Percentiles rank a stretch among this genome's conserved stretches.
Evolutionary conservation across 2,329 filamentous ascomycete species (phyloP).

Genomic region (Didymellaceae sp.): DNA sequence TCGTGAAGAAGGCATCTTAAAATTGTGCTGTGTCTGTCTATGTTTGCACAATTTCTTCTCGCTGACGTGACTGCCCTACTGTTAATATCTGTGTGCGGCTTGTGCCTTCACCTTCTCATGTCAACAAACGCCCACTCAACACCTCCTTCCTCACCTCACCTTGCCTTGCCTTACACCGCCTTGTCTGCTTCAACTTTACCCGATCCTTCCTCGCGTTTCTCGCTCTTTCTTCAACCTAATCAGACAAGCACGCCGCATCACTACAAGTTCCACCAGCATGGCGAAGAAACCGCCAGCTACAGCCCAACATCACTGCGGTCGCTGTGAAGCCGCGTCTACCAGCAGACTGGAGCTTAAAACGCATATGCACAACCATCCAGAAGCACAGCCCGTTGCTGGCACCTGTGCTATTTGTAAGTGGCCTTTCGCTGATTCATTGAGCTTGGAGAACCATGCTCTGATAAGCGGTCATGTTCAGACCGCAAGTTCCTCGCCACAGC

Average conservation of each 20-base stretch:
- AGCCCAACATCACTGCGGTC: conserved; percentile 21
- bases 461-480: not conserved
- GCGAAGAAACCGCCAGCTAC: conserved; percentile 2
- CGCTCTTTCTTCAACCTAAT: too few relatives aligned
- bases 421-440: conserved; percentile 24
- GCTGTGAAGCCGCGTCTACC: conserved; percentile 25
- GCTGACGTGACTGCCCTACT: too few relatives aligned
- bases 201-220: too few relatives aligned
- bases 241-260: not conserved
- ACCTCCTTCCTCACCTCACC: not conserved
- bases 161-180: not conserved
- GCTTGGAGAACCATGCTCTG: conserved; percentile 26
- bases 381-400: conserved; percentile 1
- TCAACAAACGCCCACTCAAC: not conserved
- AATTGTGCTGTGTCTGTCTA: too few relatives aligned
- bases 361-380: conserved; percentile 25
- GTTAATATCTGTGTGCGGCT: conserved; percentile 3
- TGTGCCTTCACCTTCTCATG: not conserved
- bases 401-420: conserved; percentile 24
- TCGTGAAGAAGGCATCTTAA: too few relatives aligned
- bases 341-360: conserved; percentile 18
- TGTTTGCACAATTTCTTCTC: too few relatives aligned
- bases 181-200: not conserved
- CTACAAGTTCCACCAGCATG: not conserved
- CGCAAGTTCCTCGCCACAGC: not conserved